Base-by-base conservation (phyloP, 1,284 basidiomycete genomes). In the Rhodotorula sp. region DNA sequence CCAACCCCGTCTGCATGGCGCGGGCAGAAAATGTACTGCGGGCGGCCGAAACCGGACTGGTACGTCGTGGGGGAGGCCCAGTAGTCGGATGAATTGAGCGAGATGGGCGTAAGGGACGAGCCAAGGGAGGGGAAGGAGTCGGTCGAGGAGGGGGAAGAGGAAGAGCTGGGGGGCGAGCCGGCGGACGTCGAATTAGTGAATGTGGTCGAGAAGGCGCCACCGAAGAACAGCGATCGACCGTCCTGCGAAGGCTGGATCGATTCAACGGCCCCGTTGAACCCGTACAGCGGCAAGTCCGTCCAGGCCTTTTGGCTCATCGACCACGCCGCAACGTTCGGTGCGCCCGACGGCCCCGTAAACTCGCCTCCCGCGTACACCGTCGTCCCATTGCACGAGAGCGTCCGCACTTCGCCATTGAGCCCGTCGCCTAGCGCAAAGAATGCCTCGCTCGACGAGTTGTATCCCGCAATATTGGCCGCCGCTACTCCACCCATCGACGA, bases 361-460 rank as follows among this genome's bases (percentile, higher is more conserved):
- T 81, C 83, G 32, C 95, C 95, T 36, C 93, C 92, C 29, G 86
- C 89, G 89, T 94, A 95, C 56, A 99, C 82, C 70, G 86, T 84
- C 58, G 84, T 82, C 19, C 84, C 76, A 80, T 97, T 93, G 81
- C 95, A 99, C 75, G 86, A 91, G n/a, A 96, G 77, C 3, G 92
- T 83, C 63, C 86, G 82, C 10, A 97, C 85, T 56, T 84, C 82
- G 52, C 90, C 93, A 73, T 92, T 78, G 24, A 96, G 83, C 46
- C 94, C 95, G 56, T 84, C 86, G 9, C 83, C 86, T 6, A 98
- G 82, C 2, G 89, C 75, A 3, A 81, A 81, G 92, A 94, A 98
- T 20, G 84, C 78, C 70, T 88, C 86, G 49, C 64, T 72, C 15
- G 81, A 77, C 4, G 92, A 82, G 76, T 94, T 86, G 82, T 95